Base-by-base conservation (phyloP, 2,329 filamentous ascomycete species). In the Arthrobotrys conoides region DNA sequence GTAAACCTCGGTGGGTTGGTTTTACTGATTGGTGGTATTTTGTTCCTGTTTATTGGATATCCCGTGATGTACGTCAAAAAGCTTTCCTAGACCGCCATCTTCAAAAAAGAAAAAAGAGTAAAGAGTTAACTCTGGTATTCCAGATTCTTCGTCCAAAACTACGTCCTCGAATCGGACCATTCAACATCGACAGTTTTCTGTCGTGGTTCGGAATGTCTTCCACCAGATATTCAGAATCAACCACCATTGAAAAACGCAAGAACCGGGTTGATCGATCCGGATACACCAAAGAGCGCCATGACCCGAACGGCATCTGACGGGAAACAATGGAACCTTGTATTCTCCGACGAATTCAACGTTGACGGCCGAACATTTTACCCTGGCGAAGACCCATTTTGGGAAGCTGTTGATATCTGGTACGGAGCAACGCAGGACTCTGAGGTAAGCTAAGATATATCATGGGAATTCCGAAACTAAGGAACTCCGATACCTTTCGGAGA, bases 281-380 rank as follows among this genome's bases (percentile, higher is more conserved):
- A 91, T 81, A 93, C 91, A 1, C 91, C 91, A 0, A 81, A 86
- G 20, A 87, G 85, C 5, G 90, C 86, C 14, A 87, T 85, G 83
- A 87, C 86, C 5, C 89, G 89, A 81, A 91, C 83, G 61, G 85
- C 87, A 1, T 84, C 85, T 22, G 87, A 91, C 81, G 91, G 91
- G 10, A 89, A 88, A 71, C 88, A 87, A 18, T 87, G 90, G 84
- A 87, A 88, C 41, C 85, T 93, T 41, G 90, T 91, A 81, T 92
- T 91, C 82, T 92, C 90, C 2, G 91, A 93, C 82, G 91, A 93
- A 82, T 93, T 93, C 84, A 91, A 91, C 80, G 87, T 84, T 1
- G 87, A 88, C 61, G 90, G 90, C 18, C 87, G 91, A 61, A 91
- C 90, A 2, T 93, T 93, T 82, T 93, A 92, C 82, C 88, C 90